Conservation (phyloP, 768 basidiomycete genomes). For the Termitomyces heimii region DNA sequence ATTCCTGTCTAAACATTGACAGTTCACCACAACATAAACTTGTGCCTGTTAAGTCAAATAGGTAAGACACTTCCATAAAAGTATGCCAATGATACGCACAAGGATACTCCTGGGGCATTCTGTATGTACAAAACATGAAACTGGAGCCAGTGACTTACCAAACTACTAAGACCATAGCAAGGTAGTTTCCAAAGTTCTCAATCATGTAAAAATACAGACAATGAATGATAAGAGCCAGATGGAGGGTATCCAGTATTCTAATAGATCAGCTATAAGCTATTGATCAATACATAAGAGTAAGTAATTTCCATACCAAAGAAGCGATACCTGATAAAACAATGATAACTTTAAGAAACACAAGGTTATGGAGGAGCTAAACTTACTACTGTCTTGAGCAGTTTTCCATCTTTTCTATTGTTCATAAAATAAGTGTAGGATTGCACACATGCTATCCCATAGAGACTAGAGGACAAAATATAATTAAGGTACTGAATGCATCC, state of each 20-base stretch:
- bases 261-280: neutral
- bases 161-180: neutral
- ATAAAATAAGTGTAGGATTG: neutral
- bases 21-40: neutral
- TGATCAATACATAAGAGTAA: neutral
- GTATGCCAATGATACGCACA: neutral
- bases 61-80: neutral
- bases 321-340: neutral
- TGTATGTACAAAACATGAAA: neutral
- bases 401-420: neutral
- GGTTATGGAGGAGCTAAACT: neutral
- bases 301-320: neutral
- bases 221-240: neutral
- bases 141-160: neutral
- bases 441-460: slow-evolving; percentile 4
- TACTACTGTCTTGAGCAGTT: neutral
- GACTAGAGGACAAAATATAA: neutral
- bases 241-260: slow-evolving; percentile 2
- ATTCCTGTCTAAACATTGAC: neutral
- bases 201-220: neutral
- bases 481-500: neutral
- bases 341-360: neutral
- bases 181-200: neutral
- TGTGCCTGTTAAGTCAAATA: neutral
- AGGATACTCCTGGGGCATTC: neutral